Evolutionary conservation across 768 basidiomycete species (phyloP).

Genomic region (Mycena pura): DNA sequence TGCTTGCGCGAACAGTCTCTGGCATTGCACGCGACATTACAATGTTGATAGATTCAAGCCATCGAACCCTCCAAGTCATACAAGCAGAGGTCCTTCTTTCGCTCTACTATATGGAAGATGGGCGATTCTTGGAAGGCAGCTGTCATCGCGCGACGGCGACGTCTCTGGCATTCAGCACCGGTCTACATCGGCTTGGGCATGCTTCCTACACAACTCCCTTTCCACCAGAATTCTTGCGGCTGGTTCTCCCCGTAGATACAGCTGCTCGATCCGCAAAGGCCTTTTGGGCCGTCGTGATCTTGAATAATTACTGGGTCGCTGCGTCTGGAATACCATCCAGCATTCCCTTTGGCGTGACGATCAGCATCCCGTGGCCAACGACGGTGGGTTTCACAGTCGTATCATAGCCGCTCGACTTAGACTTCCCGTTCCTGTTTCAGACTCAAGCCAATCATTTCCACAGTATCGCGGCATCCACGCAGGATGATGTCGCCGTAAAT

Average conservation of each 20-base stretch:
- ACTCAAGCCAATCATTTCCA: not conserved
- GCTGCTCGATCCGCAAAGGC: not conserved
- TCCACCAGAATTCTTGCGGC: not conserved
- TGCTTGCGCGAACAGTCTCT: not conserved
- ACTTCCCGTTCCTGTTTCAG: too few relatives aligned
- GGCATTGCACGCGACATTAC: not conserved
- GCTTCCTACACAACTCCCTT: not conserved
- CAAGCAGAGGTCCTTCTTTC: slow-evolving; percentile 16
- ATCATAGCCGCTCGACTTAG: not conserved
- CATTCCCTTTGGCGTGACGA: slow-evolving; percentile 3
- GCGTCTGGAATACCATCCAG: slow-evolving; percentile 3
- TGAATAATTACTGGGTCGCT: slow-evolving; percentile 20
- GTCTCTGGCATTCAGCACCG: slow-evolving; percentile 9
- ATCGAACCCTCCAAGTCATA: not conserved
- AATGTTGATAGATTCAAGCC: not conserved
- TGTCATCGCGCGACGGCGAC: slow-evolving; percentile 12
- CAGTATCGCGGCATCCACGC: not conserved
- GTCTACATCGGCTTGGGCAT: slow-evolving; percentile 9
- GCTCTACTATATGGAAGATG: slow-evolving; percentile 17
- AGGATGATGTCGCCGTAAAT: not conserved
- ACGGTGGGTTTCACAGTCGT: not conserved
- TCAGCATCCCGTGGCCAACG: slow-evolving; percentile 17
- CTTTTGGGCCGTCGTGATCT: slow-evolving; percentile 19
- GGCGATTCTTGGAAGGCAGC: not conserved
- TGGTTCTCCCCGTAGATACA: not conserved